Conservation (phyloP, 176 grass and related monocot genomes). For the Triticum urartu region DNA sequence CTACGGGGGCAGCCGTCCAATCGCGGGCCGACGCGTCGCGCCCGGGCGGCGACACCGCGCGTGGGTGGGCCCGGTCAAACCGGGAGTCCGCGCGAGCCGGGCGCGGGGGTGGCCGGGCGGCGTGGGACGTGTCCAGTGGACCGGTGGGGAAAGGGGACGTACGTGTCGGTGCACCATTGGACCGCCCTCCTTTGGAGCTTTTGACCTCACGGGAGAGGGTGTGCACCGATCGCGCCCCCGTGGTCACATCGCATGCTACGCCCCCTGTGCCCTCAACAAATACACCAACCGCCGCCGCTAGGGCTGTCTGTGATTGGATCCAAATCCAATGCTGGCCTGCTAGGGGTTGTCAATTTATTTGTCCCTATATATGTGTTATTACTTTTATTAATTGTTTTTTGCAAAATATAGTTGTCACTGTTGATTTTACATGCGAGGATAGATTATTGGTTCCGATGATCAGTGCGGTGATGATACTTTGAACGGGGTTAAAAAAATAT, state of each 20-base stretch:
- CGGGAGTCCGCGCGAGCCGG: background rate
- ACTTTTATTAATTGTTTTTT: background rate
- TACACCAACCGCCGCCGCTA: background rate
- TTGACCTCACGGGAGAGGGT: background rate
- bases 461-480: too few relatives aligned
- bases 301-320: background rate
- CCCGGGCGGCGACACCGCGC: background rate
- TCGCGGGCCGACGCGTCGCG: constrained; percentile 6
- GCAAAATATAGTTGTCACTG: too few relatives aligned
- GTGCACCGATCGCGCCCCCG: background rate
- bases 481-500: too few relatives aligned
- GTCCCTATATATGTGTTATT: background rate
- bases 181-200: background rate
- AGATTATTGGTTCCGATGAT: too few relatives aligned
- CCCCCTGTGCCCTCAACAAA: background rate
- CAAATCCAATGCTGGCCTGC: background rate
- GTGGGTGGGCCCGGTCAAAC: constrained; percentile 26
- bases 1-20: background rate
- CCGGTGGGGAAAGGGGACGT: background rate
- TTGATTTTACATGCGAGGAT: too few relatives aligned
- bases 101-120: background rate
- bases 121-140: background rate
- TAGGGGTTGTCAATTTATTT: background rate
- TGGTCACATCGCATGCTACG: background rate
- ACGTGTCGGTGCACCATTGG: background rate